Evolutionary conservation across 768 basidiomycete genomes (phyloP).

Genomic region (Amanita jacksonii): DNA sequence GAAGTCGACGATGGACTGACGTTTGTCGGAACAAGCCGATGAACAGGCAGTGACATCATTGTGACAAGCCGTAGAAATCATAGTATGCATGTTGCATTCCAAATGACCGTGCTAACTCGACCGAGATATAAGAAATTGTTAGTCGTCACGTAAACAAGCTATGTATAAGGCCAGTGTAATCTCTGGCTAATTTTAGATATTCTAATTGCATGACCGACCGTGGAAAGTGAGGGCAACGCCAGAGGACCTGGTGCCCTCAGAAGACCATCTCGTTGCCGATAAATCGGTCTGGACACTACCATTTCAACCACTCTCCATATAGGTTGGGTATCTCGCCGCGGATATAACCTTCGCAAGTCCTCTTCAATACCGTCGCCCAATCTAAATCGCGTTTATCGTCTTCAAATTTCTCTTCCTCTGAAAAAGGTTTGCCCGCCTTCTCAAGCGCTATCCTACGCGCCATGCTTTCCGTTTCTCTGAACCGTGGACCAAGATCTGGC

Average conservation of each 20-base stretch:
- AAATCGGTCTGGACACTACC: too few relatives aligned
- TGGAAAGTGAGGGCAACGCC: too few relatives aligned
- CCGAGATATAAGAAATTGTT: too few relatives aligned
- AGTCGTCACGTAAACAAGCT: too few relatives aligned
- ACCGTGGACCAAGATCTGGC: conserved; percentile 84
- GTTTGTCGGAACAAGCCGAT: conserved; percentile 33
- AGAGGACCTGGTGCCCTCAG: too few relatives aligned
- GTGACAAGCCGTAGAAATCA: too few relatives aligned
- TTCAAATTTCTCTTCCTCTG: conserved; percentile 33
- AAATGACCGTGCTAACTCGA: too few relatives aligned
- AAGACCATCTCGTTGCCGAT: too few relatives aligned
- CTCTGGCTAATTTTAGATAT: too few relatives aligned
- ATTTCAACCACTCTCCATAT: conserved; percentile 79
- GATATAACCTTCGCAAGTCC: conserved; percentile 90
- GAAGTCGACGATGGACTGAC: conserved; percentile 95
- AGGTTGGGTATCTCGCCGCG: conserved; percentile 89
- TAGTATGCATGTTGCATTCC: too few relatives aligned
- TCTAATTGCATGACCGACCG: too few relatives aligned
- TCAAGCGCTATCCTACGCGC: conserved; percentile 37
- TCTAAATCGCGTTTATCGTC: conserved; percentile 76
- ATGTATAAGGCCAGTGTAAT: too few relatives aligned
- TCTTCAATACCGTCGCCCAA: conserved; percentile 92
- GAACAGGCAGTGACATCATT: conserved; percentile 91
- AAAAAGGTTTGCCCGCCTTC: conserved; percentile 5
- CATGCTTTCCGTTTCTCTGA: conserved; percentile 63